phyloP scores from a whole-genome alignment of 306 rosid genomes.

The Acacia crassicarpa region DNA sequence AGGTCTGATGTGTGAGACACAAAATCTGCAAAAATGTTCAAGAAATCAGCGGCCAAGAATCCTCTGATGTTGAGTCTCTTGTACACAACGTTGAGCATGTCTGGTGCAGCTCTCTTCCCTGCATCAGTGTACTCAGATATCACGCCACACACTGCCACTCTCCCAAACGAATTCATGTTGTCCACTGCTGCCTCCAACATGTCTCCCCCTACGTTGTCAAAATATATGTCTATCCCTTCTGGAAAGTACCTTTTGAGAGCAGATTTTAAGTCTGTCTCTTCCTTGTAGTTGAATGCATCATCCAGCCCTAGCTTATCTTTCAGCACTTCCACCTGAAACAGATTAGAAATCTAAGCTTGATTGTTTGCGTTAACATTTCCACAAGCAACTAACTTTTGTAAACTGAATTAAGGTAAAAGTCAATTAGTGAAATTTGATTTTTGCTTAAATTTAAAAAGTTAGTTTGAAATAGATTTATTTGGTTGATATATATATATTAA shows the following conservation, averaged over 20 bases:
- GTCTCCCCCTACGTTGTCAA: slow-evolving; percentile 79
- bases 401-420: no score
- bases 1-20: slow-evolving; percentile 39
- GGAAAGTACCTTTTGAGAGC: slow-evolving; percentile 66
- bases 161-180: slow-evolving; percentile 67
- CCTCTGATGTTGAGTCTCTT: slow-evolving; percentile 64
- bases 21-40: slow-evolving; percentile 47
- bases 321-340: slow-evolving; percentile 53
- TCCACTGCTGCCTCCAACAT: slow-evolving; percentile 71
- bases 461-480: no score
- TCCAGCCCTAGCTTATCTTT: slow-evolving; percentile 72
- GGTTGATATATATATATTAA: no score
- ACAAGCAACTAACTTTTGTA: no score
- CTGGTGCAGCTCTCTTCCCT: slow-evolving; percentile 45
- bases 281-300: slow-evolving; percentile 84
- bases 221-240: slow-evolving; percentile 73
- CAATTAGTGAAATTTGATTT: no score
- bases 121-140: slow-evolving; percentile 59
- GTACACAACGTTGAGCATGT: slow-evolving; percentile 60
- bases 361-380: no score
- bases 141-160: slow-evolving; percentile 67
- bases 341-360: not conserved
- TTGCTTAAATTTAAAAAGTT: no score
- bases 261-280: slow-evolving; percentile 61
- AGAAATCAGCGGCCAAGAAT: slow-evolving; percentile 49